Percentiles rank a stretch among this genome's conserved stretches.
These are phyloP conservation scores for Saccharomycopsis sp. DNA, from an alignment of 805 yeast genomes.

Conservation along the genomic window DNA sequence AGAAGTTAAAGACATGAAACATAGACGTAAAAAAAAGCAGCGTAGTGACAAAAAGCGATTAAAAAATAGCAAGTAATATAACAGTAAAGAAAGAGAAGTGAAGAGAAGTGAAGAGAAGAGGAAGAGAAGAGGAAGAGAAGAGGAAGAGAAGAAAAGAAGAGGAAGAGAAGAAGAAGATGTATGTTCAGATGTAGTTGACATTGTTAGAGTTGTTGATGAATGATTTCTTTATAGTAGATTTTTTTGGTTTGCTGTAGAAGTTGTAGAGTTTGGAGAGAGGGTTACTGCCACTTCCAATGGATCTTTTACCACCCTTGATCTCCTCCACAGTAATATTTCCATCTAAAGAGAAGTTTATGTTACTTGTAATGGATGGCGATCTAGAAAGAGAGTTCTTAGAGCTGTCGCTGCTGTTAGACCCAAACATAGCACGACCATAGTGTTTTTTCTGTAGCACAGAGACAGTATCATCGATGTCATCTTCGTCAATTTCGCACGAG, in stretches of 20 bases:
- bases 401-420: neutral
- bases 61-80: neutral
- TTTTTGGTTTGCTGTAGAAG: neutral
- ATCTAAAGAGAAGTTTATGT: neutral
- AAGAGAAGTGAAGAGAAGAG: neutral
- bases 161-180: neutral
- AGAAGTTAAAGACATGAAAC: neutral
- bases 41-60: neutral
- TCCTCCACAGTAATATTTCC: neutral
- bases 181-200: neutral
- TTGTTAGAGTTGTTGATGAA: neutral
- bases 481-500: neutral
- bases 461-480: neutral
- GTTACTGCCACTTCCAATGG: neutral
- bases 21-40: neutral
- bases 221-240: neutral
- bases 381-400: neutral
- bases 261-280: conserved; percentile 1
- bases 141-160: neutral
- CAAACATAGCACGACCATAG: neutral
- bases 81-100: neutral
- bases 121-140: neutral
- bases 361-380: neutral
- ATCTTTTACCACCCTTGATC: neutral
- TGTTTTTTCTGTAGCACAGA: neutral